Conservation (phyloP, 371 early-diverging fungal genomes). For the Sanchytrium tribonematis region DNA sequence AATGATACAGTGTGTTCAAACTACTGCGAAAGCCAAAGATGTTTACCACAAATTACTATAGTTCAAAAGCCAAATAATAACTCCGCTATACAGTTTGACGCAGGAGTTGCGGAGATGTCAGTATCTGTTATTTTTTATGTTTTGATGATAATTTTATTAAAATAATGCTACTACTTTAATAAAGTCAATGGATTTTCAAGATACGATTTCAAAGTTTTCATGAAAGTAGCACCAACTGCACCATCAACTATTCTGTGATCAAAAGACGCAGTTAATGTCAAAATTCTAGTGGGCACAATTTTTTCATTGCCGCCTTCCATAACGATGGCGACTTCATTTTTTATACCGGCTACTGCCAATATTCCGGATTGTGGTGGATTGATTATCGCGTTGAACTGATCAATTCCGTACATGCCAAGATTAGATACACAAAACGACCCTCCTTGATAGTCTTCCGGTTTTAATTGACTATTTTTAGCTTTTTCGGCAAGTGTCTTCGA, state of each 20-base stretch:
- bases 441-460: conserved; percentile 73
- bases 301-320: conserved; percentile 36
- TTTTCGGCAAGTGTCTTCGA: conserved; percentile 58
- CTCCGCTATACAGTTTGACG: neutral
- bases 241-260: conserved; percentile 95
- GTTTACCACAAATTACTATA: neutral
- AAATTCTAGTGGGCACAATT: conserved; percentile 38
- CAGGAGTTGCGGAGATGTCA: neutral
- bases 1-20: neutral
- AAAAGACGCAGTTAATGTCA: conserved; percentile 66
- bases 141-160: neutral
- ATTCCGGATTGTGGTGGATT: conserved; percentile 88
- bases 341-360: conserved; percentile 32
- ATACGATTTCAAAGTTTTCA: conserved; percentile 64
- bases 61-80: neutral
- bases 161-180: conserved; percentile 14
- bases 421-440: conserved; percentile 92
- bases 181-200: conserved; percentile 82
- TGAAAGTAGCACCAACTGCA: conserved; percentile 73
- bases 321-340: neutral
- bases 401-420: conserved; percentile 85
- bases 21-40: neutral
- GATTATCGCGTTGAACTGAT: conserved; percentile 85
- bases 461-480: conserved; percentile 62
- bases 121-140: neutral